These are phyloP conservation scores for Solanum peruvianum DNA, from an alignment of 257 asterid genomes.

Conservation along the genomic window DNA sequence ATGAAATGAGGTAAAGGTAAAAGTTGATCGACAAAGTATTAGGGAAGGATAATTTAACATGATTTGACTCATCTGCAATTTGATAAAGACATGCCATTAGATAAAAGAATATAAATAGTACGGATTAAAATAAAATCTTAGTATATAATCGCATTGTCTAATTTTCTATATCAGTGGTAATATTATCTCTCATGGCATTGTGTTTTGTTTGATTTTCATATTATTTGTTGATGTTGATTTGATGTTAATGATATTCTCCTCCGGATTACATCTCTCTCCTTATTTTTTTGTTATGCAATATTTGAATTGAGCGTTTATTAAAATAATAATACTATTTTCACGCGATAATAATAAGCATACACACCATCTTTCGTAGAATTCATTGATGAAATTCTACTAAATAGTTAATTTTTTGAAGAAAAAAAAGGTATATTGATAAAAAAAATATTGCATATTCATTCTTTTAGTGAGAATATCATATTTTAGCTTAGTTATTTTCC, in stretches of 20 bases:
- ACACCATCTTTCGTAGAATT: no score
- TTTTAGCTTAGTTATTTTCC: background rate
- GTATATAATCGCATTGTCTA: background rate
- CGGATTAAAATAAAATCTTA: background rate
- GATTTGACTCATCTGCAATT: no score
- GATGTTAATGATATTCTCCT: background rate
- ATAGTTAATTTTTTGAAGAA: no score
- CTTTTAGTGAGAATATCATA: background rate
- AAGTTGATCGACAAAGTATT: rapidly evolving
- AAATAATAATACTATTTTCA: no score
- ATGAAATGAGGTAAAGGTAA: background rate
- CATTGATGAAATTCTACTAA: no score
- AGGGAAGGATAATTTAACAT: background rate
- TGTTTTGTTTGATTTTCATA: background rate
- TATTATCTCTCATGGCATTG: background rate
- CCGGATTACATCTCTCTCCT: background rate
- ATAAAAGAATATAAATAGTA: background rate
- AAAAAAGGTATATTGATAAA: no score
- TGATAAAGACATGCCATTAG: background rate
- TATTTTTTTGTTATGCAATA: background rate
- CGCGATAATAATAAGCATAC: no score
- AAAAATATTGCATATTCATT: no score
- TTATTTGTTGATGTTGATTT: no score
- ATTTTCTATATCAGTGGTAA: background rate
- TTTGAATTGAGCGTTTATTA: no score